A percentile compares a stretch with the other conserved stretches of the same genome.
Conservation (phyloP, 306 rosid genomes). For the Betula pendula region DNA sequence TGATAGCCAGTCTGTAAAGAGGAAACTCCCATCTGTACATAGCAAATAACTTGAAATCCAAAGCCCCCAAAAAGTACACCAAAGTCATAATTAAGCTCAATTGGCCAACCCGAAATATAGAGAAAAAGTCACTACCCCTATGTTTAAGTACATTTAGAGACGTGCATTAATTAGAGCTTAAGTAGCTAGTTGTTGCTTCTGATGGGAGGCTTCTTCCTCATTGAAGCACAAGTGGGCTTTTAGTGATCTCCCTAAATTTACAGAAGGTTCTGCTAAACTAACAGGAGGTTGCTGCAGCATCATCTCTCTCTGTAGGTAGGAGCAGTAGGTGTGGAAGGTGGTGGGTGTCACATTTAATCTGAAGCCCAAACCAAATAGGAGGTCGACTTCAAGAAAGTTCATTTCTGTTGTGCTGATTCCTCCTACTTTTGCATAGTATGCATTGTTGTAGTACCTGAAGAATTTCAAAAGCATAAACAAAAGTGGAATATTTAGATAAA, state of each 20-base stretch:
- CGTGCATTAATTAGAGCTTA: conserved; percentile 36
- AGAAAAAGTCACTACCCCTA: conserved; percentile 34
- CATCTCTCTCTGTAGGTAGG: conserved; percentile 78
- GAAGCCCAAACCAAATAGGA: conserved; percentile 86
- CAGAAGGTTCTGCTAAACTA: conserved; percentile 49
- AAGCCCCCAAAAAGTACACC: conserved; percentile 14
- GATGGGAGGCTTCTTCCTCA: conserved; percentile 77
- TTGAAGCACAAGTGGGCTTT: conserved; percentile 61
- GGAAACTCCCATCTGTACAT: conserved; percentile 37
- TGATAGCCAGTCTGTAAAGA: conserved; percentile 51
- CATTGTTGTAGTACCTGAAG: conserved; percentile 89
- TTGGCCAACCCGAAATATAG: conserved; percentile 24
- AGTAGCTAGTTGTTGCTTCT: conserved; percentile 75
- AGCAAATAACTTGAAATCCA: conserved; percentile 24
- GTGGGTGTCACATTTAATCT: conserved; percentile 76
- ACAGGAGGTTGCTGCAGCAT: conserved; percentile 64
- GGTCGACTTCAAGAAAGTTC: conserved; percentile 92
- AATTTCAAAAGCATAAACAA: conserved; percentile 8
- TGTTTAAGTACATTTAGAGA: conserved; percentile 31
- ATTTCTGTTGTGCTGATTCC: conserved; percentile 90
- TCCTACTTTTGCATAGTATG: conserved; percentile 96
- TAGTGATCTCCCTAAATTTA: conserved; percentile 48
- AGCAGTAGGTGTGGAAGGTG: conserved; percentile 70
- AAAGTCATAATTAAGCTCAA: conserved; percentile 21
- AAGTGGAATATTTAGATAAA: neutral